phyloP scores from a whole-genome alignment of 1,139 yeast genomes.

The Suhomyces chickasaworum region DNA sequence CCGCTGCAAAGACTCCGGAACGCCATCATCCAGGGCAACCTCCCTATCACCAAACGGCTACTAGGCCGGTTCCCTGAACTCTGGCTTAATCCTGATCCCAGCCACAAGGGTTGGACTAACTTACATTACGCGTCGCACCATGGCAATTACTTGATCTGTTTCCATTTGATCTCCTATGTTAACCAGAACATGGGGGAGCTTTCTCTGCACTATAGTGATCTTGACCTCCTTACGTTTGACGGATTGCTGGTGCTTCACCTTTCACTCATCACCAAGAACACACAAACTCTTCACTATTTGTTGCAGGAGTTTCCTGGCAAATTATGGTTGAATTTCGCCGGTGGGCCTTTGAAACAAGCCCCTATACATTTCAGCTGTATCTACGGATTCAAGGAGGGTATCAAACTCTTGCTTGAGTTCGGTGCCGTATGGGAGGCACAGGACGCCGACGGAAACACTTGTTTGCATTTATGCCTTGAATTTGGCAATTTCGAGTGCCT shows the following conservation, averaged over 20 bases:
- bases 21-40: conserved; percentile 73
- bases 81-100: conserved; percentile 68
- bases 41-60: conserved; percentile 70
- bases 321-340: conserved; percentile 54
- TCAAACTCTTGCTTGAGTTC: conserved; percentile 69
- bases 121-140: conserved; percentile 83
- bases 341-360: conserved; percentile 60
- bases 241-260: conserved; percentile 76
- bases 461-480: conserved; percentile 80
- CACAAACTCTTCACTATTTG: conserved; percentile 78
- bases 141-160: conserved; percentile 81
- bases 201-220: conserved; percentile 20
- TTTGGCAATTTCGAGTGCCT: conserved; percentile 70
- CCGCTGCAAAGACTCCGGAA: conserved; percentile 70
- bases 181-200: conserved; percentile 26
- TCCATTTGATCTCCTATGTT: conserved; percentile 47
- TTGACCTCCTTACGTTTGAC: conserved; percentile 58
- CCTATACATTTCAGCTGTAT: conserved; percentile 76
- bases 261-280: conserved; percentile 64
- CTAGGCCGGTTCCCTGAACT: conserved; percentile 74
- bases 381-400: conserved; percentile 68
- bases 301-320: conserved; percentile 77
- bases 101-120: conserved; percentile 82
- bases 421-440: conserved; percentile 71
- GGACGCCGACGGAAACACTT: conserved; percentile 71